phyloP scores from a whole-genome alignment of 2,329 filamentous ascomycete genomes.

The Tolypocladium tundrense region DNA sequence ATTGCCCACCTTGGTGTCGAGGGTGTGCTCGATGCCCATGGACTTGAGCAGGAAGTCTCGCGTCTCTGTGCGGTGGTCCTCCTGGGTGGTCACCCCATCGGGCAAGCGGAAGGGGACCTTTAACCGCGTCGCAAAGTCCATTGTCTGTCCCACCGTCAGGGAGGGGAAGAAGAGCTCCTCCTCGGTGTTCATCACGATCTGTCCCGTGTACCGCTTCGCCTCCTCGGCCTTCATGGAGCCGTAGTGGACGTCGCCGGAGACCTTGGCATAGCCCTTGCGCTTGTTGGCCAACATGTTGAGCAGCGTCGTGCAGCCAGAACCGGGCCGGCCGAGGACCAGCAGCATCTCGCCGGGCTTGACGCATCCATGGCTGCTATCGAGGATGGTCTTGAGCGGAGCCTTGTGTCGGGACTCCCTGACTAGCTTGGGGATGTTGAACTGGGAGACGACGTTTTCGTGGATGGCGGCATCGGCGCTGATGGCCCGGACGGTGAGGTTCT shows the following conservation, averaged over 20 bases:
- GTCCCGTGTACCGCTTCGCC: constrained; percentile 39
- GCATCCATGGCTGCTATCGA: constrained; percentile 56
- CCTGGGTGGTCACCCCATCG: constrained; percentile 25
- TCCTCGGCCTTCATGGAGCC: constrained; percentile 39
- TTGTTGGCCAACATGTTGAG: constrained; percentile 60
- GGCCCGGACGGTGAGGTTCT: constrained; percentile 52
- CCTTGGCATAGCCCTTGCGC: constrained; percentile 44
- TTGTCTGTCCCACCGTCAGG: constrained; percentile 59
- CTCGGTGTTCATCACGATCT: constrained; percentile 62
- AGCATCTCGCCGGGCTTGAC: constrained; percentile 66
- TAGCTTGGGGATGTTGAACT: constrained; percentile 44
- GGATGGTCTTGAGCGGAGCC: constrained; percentile 51
- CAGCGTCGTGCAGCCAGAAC: constrained; percentile 60
- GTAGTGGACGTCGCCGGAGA: constrained; percentile 49
- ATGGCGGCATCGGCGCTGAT: constrained; percentile 51
- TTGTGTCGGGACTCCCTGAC: constrained; percentile 42
- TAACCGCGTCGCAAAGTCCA: constrained; percentile 57
- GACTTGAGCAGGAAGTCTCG: constrained; percentile 47
- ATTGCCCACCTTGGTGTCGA: constrained; percentile 57
- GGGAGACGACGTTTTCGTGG: constrained; percentile 54
- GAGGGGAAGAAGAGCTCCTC: constrained; percentile 57
- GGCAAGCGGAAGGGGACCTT: constrained; percentile 43
- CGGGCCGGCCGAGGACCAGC: constrained; percentile 57
- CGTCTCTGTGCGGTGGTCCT: constrained; percentile 34
- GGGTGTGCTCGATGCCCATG: constrained; percentile 48